Percentiles rank a stretch among this genome's conserved stretches.
Conservation (phyloP, 73 alveolate genomes). For the Paramecium biaurelia region DNA sequence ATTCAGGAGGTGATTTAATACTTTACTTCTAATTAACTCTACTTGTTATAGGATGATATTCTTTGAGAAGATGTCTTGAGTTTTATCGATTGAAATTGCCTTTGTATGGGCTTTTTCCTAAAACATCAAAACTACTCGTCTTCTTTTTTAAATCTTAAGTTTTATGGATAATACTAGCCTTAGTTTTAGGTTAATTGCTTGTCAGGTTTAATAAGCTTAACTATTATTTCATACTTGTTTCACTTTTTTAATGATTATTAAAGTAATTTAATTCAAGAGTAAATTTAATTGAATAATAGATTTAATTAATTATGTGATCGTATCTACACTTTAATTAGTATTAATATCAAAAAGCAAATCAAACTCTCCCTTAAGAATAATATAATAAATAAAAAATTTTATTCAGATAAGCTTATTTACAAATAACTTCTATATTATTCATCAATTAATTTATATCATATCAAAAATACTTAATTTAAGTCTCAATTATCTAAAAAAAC, state of each 20-base stretch:
- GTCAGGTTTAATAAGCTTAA: not conserved
- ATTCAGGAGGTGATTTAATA: slow-evolving; percentile 7
- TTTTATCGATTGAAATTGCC: not conserved
- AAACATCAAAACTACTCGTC: not conserved
- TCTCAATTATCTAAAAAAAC: no score
- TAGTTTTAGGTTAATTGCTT: not conserved
- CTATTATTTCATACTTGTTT: not conserved
- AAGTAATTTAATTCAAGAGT: not conserved
- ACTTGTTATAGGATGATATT: not conserved
- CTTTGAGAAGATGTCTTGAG: not conserved
- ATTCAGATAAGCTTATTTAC: not conserved
- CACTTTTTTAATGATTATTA: not conserved
- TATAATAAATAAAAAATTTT: no score
- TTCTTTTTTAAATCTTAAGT: not conserved
- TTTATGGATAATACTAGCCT: not conserved
- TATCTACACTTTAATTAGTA: not conserved
- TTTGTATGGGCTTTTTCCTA: slow-evolving; percentile 12
- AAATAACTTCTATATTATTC: no score
- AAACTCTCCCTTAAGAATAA: not conserved
- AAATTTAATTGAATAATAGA: not conserved
- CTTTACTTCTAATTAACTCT: not conserved
- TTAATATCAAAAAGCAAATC: not conserved
- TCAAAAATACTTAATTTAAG: no score
- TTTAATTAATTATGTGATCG: not conserved
- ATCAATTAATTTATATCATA: no score